Evolutionary conservation across 345 rosid genomes (phyloP).

Genomic region (Cardamine occulta): DNA sequence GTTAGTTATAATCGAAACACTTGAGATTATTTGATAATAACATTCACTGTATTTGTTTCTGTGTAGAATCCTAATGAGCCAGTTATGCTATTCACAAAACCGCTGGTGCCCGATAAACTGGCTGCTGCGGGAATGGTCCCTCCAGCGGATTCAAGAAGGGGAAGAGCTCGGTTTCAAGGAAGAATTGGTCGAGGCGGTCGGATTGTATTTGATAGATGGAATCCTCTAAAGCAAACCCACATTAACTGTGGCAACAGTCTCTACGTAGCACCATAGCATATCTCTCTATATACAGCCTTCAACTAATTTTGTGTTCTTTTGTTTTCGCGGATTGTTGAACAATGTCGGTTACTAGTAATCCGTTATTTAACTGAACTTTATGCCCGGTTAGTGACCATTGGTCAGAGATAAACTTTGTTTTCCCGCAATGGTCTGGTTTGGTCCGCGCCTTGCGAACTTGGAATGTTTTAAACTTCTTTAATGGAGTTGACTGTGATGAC

Average conservation of each 20-base stretch:
- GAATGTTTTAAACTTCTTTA: not conserved
- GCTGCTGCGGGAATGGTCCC: constrained; percentile 79
- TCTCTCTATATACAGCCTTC: not conserved
- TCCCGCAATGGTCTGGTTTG: not conserved
- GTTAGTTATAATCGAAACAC: not conserved
- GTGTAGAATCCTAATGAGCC: constrained; percentile 86
- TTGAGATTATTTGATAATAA: not conserved
- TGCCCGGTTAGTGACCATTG: not conserved
- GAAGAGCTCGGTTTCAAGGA: constrained; percentile 63
- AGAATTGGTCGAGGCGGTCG: constrained; percentile 96
- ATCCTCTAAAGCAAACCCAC: constrained; percentile 71
- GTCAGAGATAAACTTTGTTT: not conserved
- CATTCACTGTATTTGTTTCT: not conserved
- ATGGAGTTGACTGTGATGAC: not conserved
- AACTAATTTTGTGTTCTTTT: constrained; percentile 10
- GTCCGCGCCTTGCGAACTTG: not conserved
- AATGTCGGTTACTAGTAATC: not conserved
- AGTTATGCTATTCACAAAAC: constrained; percentile 78
- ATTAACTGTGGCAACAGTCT: constrained; percentile 65
- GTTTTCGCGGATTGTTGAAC: constrained; percentile 1
- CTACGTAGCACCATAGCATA: constrained; percentile 58
- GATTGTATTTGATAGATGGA: constrained; percentile 89
- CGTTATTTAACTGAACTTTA: not conserved
- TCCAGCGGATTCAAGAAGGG: constrained; percentile 44
- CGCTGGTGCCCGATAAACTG: constrained; percentile 79